A percentile compares a stretch with the other conserved stretches of the same genome.
phyloP scores from a whole-genome alignment of 2,329 filamentous ascomycete species.

The Graphilbum sp. region DNA sequence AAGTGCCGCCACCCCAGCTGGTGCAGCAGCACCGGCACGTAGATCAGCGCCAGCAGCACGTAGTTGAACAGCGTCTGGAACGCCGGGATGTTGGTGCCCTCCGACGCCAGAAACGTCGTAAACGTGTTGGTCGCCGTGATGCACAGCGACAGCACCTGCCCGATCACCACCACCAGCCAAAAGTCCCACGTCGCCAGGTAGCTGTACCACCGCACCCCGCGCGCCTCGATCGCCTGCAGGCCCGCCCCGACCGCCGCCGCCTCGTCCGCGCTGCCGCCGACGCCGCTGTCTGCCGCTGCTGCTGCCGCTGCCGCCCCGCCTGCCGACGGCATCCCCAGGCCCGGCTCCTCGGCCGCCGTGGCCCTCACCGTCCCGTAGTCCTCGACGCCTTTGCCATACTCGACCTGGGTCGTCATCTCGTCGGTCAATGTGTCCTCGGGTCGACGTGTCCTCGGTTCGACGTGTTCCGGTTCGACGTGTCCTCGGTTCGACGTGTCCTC shows the following conservation, averaged over 20 bases:
- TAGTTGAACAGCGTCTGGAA: constrained; percentile 98
- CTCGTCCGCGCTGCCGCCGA: constrained; percentile 12
- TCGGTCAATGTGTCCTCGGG: too few relatives aligned
- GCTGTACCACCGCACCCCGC: constrained; percentile 43
- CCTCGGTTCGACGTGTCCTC: too few relatives aligned
- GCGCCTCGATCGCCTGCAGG: constrained; percentile 37
- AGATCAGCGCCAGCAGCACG: constrained; percentile 64
- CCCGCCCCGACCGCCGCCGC: constrained; percentile 29
- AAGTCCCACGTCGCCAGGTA: constrained; percentile 79
- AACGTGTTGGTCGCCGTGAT: constrained; percentile 91
- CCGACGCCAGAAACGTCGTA: constrained; percentile 50
- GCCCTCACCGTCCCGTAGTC: neutral
- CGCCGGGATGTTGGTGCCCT: constrained; percentile 68
- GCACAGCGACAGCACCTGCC: constrained; percentile 74
- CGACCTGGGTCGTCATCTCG: constrained; percentile 1
- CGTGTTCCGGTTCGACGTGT: too few relatives aligned
- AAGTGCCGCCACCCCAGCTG: constrained; percentile 62
- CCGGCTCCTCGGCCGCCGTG: constrained; percentile 4
- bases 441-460: too few relatives aligned
- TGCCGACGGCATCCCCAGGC: constrained; percentile 3
- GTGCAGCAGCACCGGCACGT: constrained; percentile 64
- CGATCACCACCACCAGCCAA: constrained; percentile 65
- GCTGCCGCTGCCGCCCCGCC: neutral
- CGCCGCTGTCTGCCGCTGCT: constrained; percentile 5
- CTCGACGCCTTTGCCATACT: neutral